Evolutionary conservation across 1,284 basidiomycete species (phyloP).

Genomic region (Malassezia dermatis): DNA sequence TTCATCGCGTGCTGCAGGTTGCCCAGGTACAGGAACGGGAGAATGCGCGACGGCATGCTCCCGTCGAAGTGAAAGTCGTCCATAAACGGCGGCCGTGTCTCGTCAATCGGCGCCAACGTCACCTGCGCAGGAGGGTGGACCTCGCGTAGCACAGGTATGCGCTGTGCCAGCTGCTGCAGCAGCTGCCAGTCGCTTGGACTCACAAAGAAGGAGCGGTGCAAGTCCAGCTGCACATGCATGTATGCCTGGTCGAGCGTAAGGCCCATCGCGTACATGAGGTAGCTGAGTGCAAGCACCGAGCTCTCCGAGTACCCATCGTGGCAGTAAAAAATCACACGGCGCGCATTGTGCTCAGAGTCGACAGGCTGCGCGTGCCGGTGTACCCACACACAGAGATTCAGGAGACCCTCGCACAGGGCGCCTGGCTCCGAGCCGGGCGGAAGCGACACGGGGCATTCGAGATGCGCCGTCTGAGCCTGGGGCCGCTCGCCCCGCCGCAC

Average conservation of each 20-base stretch:
- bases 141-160: constrained; percentile 46
- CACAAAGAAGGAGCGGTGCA: constrained; percentile 69
- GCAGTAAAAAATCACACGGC: constrained; percentile 44
- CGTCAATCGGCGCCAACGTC: neutral
- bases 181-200: constrained; percentile 70
- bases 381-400: constrained; percentile 12
- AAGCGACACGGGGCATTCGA: constrained; percentile 2
- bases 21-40: constrained; percentile 89
- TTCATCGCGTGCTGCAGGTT: constrained; percentile 85
- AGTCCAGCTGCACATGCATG: constrained; percentile 61
- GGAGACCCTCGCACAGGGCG: constrained; percentile 1
- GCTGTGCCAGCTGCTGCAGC: constrained; percentile 63
- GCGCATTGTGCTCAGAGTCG: neutral
- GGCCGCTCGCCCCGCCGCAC: neutral
- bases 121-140: constrained; percentile 10
- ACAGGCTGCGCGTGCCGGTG: constrained; percentile 20
- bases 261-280: constrained; percentile 70
- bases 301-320: constrained; percentile 62
- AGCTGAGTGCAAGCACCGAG: constrained; percentile 71
- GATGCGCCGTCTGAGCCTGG: constrained; percentile 5
- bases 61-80: constrained; percentile 91
- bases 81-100: constrained; percentile 50
- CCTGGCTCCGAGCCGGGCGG: neutral
- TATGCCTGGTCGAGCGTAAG: constrained; percentile 71
- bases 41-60: constrained; percentile 82